A percentile compares a stretch with the other conserved stretches of the same genome.
phyloP scores from a whole-genome alignment of 2,329 filamentous ascomycete species.

The Cladobotryum mycophilum region DNA sequence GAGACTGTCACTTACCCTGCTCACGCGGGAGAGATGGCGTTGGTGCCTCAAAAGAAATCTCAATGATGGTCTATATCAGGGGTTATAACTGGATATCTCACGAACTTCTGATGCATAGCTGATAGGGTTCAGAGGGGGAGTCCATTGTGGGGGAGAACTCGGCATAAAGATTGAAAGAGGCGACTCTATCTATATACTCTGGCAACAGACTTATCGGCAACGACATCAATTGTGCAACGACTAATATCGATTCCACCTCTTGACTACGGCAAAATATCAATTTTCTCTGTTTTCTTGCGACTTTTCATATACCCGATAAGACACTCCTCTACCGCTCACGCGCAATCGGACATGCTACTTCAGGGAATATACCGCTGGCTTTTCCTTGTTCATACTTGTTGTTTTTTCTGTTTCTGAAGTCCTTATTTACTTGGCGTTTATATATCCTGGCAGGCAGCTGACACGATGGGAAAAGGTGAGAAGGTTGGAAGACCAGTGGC shows the following conservation, averaged over 20 bases:
- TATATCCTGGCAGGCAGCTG: neutral
- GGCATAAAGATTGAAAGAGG: conserved; percentile 15
- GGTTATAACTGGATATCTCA: neutral
- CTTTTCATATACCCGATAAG: neutral
- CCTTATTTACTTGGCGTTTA: neutral
- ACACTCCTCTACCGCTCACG: conserved; percentile 5
- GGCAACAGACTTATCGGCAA: conserved; percentile 28
- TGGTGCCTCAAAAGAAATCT: neutral
- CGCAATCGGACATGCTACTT: neutral
- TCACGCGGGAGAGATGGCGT: conserved; percentile 1
- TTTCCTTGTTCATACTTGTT: neutral
- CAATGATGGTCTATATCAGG: neutral
- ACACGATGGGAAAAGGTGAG: too few relatives aligned
- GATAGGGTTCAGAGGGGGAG: neutral
- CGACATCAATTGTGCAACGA: conserved; percentile 10
- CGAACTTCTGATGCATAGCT: neutral
- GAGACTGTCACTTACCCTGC: neutral
- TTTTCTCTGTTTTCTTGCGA: conserved; percentile 3
- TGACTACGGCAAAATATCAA: too few relatives aligned
- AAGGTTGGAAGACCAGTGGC: too few relatives aligned
- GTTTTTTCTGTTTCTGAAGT: neutral
- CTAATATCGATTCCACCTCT: too few relatives aligned
- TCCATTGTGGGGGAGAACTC: conserved; percentile 1
- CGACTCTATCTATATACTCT: conserved; percentile 19
- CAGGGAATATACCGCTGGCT: neutral